Percentiles rank a stretch among this genome's conserved stretches.
phyloP scores from a whole-genome alignment of 2,329 filamentous ascomycete genomes.

The Geosmithia morbida region DNA sequence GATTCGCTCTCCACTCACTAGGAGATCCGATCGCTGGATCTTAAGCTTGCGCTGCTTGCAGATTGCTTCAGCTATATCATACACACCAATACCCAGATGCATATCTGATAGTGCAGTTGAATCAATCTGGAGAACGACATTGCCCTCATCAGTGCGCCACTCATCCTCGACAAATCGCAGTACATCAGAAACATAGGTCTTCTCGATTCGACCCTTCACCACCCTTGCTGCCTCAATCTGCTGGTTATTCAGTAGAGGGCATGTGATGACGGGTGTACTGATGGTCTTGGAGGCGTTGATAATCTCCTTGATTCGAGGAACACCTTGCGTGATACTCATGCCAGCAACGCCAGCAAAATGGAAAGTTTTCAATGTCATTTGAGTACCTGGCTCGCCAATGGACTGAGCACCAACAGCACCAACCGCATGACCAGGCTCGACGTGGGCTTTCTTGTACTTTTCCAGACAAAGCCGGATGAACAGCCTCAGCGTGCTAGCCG shows the following conservation, averaged over 20 bases:
- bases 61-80: constrained; percentile 66
- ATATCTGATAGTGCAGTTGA: constrained; percentile 63
- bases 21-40: constrained; percentile 29
- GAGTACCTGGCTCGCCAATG: constrained; percentile 93
- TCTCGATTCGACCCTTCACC: constrained; percentile 88
- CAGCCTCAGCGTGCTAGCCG: constrained; percentile 51
- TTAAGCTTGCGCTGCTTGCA: constrained; percentile 73
- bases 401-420: constrained; percentile 94
- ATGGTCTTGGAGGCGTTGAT: constrained; percentile 96
- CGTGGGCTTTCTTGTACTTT: constrained; percentile 83
- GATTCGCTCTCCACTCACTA: constrained; percentile 38
- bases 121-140: constrained; percentile 72
- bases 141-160: constrained; percentile 65
- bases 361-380: constrained; percentile 99
- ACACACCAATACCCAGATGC: constrained; percentile 62
- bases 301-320: constrained; percentile 99
- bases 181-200: constrained; percentile 76
- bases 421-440: constrained; percentile 90
- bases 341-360: constrained; percentile 99
- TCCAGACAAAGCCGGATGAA: constrained; percentile 75
- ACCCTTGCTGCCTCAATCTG: constrained; percentile 71
- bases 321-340: constrained; percentile 99
- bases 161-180: constrained; percentile 74
- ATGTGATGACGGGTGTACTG: constrained; percentile 86
- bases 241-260: constrained; percentile 62